Evolutionary conservation across 805 yeast species (phyloP), one percentile per base, ranked within the genome.

Genomic region (Ogataea glucozyma): DNA sequence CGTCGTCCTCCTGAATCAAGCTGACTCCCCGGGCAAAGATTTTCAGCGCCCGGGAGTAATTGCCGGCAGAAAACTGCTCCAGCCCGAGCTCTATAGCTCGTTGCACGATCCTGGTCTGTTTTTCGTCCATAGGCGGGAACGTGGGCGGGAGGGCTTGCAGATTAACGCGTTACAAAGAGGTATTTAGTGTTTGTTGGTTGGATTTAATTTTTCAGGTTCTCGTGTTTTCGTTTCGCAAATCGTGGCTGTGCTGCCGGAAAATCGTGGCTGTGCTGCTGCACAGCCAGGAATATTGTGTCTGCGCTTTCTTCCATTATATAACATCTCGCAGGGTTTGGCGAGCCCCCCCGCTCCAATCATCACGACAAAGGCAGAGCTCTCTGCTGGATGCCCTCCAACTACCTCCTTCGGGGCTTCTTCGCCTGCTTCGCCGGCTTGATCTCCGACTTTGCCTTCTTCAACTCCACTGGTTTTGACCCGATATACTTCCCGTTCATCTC

Each of bases 401-500:
- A n/a, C n/a, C 26, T 23, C 12, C 26, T 23, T 4, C 19, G 35
- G 6, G 31, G 21, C 21, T 26, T 43, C 24, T 35, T 66, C 16
- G 22, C 57, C 4, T 36, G 65, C 3, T 65, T 61, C 2, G 54
- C 67, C 1, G 30, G 63, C 12, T 47, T 56, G 41, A 70, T 67
- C 43, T 67, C 66, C 6, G 75, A 61, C 46, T 71, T 79, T 0
- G 91, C 90, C 46, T 81, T 68, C 58, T 82, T 81, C 58, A 85
- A 63, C 44, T 75, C 81, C 20, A 85, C 79, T 0, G 93, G 93
- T 53, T 82, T 82, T 52, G 72, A 76, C 1, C 93, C 95, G 36
- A 86, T 73, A 52, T 82, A 84, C 56, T 83, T 83, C 19, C 88
- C 87, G 57, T 85, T 82, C 81, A 84, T 75, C 53, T 82, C 87